These are phyloP conservation scores for Boletus speciosus DNA, from an alignment of 768 basidiomycete genomes.

Conservation along the genomic window DNA sequence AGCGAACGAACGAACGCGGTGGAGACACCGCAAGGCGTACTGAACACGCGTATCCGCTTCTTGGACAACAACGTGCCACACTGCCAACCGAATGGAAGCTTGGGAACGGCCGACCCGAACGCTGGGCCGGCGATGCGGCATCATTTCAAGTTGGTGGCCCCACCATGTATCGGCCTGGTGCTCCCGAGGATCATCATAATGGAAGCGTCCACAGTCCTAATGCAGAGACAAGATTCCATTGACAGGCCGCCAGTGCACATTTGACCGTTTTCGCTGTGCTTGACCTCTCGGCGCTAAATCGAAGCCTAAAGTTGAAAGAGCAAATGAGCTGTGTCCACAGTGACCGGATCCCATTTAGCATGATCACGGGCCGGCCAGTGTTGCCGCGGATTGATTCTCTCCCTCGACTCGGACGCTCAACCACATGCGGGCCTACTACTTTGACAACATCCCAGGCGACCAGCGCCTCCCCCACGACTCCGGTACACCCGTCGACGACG, in stretches of 20 bases:
- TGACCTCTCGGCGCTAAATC: neutral
- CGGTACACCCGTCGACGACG: constrained; percentile 48
- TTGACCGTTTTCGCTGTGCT: neutral
- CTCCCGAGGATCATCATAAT: neutral
- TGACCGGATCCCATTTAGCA: too few relatives aligned
- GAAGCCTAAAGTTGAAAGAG: neutral
- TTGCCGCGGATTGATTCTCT: too few relatives aligned
- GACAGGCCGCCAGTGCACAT: too few relatives aligned
- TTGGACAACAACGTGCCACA: constrained; percentile 8
- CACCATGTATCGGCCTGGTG: neutral
- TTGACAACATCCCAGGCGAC: constrained; percentile 72
- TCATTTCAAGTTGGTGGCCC: neutral
- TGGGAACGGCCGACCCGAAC: neutral
- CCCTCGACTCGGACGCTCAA: neutral
- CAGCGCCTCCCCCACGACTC: constrained; percentile 80
- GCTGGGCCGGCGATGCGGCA: neutral
- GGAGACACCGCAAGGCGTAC: neutral
- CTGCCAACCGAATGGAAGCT: neutral
- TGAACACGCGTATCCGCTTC: constrained; percentile 10
- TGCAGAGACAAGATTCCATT: neutral
- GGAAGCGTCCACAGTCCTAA: neutral
- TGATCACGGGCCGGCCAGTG: too few relatives aligned
- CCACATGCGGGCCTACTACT: constrained; percentile 72
- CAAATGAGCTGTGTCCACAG: too few relatives aligned
- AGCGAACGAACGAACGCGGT: neutral